Evolutionary conservation across 2,329 filamentous ascomycete genomes (phyloP).

Genomic region (Chalaropsis thielavioides): DNA sequence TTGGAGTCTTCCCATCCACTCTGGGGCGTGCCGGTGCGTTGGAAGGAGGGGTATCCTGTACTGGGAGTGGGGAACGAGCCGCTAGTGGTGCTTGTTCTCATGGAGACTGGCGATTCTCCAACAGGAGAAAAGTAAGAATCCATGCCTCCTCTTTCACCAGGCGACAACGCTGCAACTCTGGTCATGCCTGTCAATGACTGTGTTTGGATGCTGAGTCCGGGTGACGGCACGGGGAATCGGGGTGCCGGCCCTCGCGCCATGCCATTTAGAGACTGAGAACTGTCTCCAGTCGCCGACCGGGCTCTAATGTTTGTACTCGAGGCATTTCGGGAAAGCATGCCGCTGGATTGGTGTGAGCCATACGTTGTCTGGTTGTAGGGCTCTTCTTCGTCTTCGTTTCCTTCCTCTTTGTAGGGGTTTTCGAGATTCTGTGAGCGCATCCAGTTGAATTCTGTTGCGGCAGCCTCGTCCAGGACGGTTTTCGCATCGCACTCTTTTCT

Average conservation of each 20-base stretch:
- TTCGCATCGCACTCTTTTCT: constrained; percentile 46
- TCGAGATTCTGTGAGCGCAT: constrained; percentile 57
- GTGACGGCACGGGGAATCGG: constrained; percentile 53
- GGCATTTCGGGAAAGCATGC: constrained; percentile 44
- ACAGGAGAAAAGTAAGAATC: constrained; percentile 92
- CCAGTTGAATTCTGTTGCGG: constrained; percentile 65
- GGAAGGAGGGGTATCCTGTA: constrained; percentile 45
- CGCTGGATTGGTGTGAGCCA: constrained; percentile 12
- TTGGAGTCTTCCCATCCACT: constrained; percentile 57
- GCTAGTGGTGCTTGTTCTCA: constrained; percentile 59
- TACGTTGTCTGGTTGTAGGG: constrained; percentile 20
- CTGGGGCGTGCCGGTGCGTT: constrained; percentile 56
- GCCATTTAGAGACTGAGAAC: constrained; percentile 41
- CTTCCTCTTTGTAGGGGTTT: constrained; percentile 65
- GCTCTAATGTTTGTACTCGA: constrained; percentile 63
- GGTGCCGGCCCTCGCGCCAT: constrained; percentile 49
- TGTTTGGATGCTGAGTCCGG: constrained; percentile 55
- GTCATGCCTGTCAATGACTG: constrained; percentile 22
- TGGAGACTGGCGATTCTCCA: constrained; percentile 62
- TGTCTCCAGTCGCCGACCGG: constrained; percentile 62
- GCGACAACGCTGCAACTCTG: constrained; percentile 27
- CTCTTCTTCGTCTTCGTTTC: constrained; percentile 48
- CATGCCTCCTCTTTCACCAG: constrained; percentile 47
- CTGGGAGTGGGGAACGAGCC: constrained; percentile 47
- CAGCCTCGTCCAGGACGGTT: constrained; percentile 32